These are phyloP conservation scores for Cicer arietinum DNA, from an alignment of 306 rosid genomes.

Conservation along the genomic window DNA sequence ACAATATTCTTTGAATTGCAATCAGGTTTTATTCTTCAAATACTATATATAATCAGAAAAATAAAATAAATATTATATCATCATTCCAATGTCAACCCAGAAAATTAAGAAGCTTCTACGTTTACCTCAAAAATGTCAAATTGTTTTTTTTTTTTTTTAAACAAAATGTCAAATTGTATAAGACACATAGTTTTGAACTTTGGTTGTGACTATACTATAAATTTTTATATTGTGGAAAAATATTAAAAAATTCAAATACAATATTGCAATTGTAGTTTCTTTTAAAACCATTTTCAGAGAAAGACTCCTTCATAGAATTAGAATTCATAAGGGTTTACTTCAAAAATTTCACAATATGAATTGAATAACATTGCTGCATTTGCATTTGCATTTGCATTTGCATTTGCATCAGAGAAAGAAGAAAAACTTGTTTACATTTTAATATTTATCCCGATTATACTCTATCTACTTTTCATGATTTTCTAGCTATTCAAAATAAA, in stretches of 20 bases:
- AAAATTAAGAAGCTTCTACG: not conserved
- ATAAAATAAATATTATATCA: not conserved
- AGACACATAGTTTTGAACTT: too few relatives aligned
- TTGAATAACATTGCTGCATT: not conserved
- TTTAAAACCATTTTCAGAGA: not conserved
- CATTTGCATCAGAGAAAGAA: not conserved
- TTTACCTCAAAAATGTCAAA: not conserved
- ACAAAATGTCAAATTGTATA: too few relatives aligned
- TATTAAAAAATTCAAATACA: too few relatives aligned
- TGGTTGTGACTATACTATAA: too few relatives aligned
- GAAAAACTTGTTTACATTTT: not conserved
- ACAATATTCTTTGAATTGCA: not conserved
- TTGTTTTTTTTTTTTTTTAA: not conserved
- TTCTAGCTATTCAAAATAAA: too few relatives aligned
- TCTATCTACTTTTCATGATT: too few relatives aligned
- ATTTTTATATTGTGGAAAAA: too few relatives aligned
- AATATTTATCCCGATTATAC: too few relatives aligned
- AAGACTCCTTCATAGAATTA: not conserved
- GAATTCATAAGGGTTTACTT: not conserved
- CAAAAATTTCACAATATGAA: not conserved
- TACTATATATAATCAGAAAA: not conserved
- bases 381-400: not conserved
- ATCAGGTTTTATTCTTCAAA: conserved; percentile 7
- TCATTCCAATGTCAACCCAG: not conserved
- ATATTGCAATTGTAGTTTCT: too few relatives aligned